These are phyloP conservation scores for Cynara cardunculus DNA, from an alignment of 129 eudicot genomes.

Conservation along the genomic window DNA sequence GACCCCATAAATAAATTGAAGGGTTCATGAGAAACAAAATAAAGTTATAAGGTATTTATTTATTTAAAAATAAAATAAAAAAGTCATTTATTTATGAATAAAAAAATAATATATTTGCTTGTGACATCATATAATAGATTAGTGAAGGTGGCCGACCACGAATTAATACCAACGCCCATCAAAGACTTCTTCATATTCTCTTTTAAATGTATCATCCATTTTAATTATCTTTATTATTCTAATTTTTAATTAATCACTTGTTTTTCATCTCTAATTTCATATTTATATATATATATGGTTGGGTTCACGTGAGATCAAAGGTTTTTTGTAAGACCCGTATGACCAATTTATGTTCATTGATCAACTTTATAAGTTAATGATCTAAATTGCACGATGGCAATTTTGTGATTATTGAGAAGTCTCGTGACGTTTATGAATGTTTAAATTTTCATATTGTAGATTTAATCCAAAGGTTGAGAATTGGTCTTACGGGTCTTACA, in stretches of 20 bases:
- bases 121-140: constrained; percentile 25
- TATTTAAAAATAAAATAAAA: not conserved
- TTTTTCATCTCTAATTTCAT: not conserved
- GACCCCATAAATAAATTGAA: not conserved
- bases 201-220: not conserved
- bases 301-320: too few relatives aligned
- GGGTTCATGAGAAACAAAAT: not conserved
- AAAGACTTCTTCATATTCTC: constrained; percentile 26
- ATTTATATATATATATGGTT: not conserved
- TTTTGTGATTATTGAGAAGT: too few relatives aligned
- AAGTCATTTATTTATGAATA: not conserved
- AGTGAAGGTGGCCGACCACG: constrained; percentile 42
- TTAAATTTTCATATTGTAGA: too few relatives aligned
- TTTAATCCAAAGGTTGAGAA: too few relatives aligned
- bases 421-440: too few relatives aligned
- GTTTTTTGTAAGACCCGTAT: too few relatives aligned
- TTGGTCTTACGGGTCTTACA: too few relatives aligned
- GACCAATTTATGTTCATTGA: too few relatives aligned
- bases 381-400: too few relatives aligned
- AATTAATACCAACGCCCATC: constrained; percentile 29
- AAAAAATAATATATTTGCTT: not conserved
- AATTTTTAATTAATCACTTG: not conserved
- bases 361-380: too few relatives aligned
- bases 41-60: not conserved
- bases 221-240: not conserved